These are phyloP conservation scores for Carex scoparia DNA, from an alignment of 176 grass and related monocot species.

Conservation along the genomic window DNA sequence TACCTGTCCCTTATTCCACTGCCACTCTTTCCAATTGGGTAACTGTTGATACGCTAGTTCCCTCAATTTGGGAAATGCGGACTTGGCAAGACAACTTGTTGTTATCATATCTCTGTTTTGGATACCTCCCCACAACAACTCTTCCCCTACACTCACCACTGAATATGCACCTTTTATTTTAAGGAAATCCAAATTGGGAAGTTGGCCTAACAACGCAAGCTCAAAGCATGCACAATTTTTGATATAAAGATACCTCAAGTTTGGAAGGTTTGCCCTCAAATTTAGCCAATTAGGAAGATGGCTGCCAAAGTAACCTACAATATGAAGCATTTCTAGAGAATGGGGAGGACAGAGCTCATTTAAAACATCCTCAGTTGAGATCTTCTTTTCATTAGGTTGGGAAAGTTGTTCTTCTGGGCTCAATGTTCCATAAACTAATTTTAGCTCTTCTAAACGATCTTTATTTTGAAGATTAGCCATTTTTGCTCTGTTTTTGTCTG, in stretches of 20 bases:
- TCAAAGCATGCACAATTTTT: background rate
- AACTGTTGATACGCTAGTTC: background rate
- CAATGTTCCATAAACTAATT: background rate
- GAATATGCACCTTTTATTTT: background rate
- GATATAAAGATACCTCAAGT: background rate
- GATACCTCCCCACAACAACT: background rate
- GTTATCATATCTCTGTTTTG: background rate
- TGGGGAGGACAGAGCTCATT: constrained; percentile 5
- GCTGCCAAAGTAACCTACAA: background rate
- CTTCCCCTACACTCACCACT: background rate
- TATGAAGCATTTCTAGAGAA: background rate
- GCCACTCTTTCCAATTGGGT: background rate
- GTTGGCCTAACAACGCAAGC: background rate
- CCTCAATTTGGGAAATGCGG: background rate
- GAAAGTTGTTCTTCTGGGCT: background rate
- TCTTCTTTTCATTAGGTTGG: background rate
- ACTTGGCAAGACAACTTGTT: too few relatives aligned
- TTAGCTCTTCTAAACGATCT: background rate
- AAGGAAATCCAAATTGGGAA: background rate
- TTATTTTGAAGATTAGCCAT: background rate
- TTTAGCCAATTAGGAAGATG: background rate
- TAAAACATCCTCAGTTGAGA: background rate
- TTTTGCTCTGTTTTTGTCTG: background rate
- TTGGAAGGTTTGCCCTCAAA: background rate
- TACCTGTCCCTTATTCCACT: background rate